Evolutionary conservation across 768 basidiomycete genomes (phyloP), one percentile per base, ranked within the genome.

Genomic region (Mycena belliarum): DNA sequence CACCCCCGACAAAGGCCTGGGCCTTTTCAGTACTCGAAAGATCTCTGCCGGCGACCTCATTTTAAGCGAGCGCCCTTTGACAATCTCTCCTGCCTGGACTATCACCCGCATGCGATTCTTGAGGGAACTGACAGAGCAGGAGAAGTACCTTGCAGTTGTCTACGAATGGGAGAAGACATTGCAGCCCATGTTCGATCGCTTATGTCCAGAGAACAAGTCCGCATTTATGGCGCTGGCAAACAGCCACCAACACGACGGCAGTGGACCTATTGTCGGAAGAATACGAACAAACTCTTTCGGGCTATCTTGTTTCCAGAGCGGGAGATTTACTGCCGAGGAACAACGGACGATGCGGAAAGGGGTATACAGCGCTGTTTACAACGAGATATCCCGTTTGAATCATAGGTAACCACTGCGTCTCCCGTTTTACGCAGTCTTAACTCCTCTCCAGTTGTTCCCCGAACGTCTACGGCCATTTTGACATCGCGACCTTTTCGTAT

Each of bases 211-310:
- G 7, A 44, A 62, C 20, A 54, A 62, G 37, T 58, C 48, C 18
- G 66, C 64, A 4, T 41, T 41, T 23, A 21, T 41, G 40, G 40
- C 20, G 4, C 40, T 41, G 4, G 40, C 50, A 15, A 73, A 73
- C 38, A 60, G 55, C 33, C 70, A 72, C 29, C 53, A 59, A 14
- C 57, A 67, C 11, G 72, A 74, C 54, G 73, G 73, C 5, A 69
- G 68, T 25, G 73, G 73, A 1, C 72, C 71, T 0, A 53, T 73
- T 23, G 26, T 55, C 11, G 71, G 71, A 4, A 64, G 68, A 8
- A 52, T 68, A 11, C 59, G 72, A 11, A 75, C 72, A 4, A 75
- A 73, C 32, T 68, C 55, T 8, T 60, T 68, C 50, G 56, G 56
- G 5, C n/a, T 62, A 7, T 3, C 1, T 6, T 32, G 40, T 24